These are phyloP conservation scores for Candida coquimbonensis DNA, from an alignment of 805 yeast genomes.

Conservation along the genomic window DNA sequence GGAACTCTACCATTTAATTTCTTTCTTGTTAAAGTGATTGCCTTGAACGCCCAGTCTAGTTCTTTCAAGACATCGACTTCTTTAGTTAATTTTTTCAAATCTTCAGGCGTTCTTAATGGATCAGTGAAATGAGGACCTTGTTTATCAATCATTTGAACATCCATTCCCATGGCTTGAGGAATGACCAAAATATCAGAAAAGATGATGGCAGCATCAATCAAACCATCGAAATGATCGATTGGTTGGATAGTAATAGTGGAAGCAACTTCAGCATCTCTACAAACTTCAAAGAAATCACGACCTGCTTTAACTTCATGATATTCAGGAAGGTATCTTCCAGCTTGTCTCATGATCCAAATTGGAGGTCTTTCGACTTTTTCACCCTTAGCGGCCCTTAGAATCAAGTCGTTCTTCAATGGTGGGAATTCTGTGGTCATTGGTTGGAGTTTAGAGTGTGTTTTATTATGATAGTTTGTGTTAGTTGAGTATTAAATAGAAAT, in stretches of 20 bases:
- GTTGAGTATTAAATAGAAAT: too few species aligned
- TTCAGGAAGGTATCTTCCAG: slow-evolving; percentile 89
- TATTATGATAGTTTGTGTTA: too few species aligned
- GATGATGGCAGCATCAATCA: slow-evolving; percentile 94
- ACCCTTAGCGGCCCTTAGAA: slow-evolving; percentile 82
- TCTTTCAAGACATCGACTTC: slow-evolving; percentile 68
- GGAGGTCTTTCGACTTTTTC: slow-evolving; percentile 95
- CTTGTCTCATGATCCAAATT: slow-evolving; percentile 97
- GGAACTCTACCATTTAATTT: slow-evolving; percentile 90
- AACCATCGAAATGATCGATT: slow-evolving; percentile 77
- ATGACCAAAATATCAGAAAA: slow-evolving; percentile 92
- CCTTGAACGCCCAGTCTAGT: slow-evolving; percentile 89
- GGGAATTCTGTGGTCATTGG: slow-evolving; percentile 42
- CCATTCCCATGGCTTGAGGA: slow-evolving; percentile 98
- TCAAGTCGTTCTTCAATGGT: slow-evolving; percentile 78
- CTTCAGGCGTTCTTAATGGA: slow-evolving; percentile 73
- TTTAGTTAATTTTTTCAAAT: slow-evolving; percentile 50
- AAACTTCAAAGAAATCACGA: slow-evolving; percentile 90
- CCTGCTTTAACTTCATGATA: slow-evolving; percentile 83
- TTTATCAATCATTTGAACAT: slow-evolving; percentile 88
- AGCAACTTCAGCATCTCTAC: slow-evolving; percentile 91
- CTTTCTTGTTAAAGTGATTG: slow-evolving; percentile 85
- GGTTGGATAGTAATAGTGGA: slow-evolving; percentile 95
- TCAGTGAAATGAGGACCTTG: slow-evolving; percentile 90
- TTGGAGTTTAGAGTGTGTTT: too few species aligned